Percentiles rank a stretch among this genome's conserved stretches.
These are phyloP conservation scores for Bonia amplexicaulis DNA, from an alignment of 176 grass and related monocot species.

Conservation along the genomic window DNA sequence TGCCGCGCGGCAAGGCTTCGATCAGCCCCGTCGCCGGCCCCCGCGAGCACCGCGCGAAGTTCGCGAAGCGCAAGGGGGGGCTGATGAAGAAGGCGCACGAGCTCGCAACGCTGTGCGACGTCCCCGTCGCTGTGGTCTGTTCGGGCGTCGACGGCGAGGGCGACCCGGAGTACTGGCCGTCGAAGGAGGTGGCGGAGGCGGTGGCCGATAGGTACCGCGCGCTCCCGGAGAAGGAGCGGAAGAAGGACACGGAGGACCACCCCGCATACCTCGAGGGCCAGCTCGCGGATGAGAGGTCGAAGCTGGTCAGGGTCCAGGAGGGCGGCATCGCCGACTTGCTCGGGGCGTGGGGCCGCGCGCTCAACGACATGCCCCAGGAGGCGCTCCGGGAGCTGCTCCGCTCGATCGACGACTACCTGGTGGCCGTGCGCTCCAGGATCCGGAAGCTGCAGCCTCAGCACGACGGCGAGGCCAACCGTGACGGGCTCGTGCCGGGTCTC, in stretches of 20 bases:
- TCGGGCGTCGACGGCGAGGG: neutral
- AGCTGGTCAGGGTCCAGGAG: neutral
- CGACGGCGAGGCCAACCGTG: conserved; percentile 2
- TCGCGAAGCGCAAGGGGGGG: neutral
- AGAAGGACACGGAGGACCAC: neutral
- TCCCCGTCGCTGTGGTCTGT: conserved; percentile 24
- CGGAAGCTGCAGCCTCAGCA: neutral
- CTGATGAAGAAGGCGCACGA: neutral
- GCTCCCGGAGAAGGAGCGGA: neutral
- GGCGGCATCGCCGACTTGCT: neutral
- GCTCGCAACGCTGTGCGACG: neutral
- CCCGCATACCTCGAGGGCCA: neutral
- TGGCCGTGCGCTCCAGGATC: neutral
- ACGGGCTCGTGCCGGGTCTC: neutral
- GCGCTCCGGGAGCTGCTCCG: conserved; percentile 15
- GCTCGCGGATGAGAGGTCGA: neutral
- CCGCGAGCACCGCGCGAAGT: neutral
- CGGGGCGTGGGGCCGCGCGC: neutral
- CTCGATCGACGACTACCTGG: neutral
- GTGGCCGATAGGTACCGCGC: neutral
- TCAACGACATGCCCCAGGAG: neutral
- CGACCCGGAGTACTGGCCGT: neutral
- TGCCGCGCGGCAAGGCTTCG: neutral
- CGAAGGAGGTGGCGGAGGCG: neutral
- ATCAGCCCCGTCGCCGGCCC: neutral